Evolutionary conservation across 1,139 yeast genomes (phyloP), one percentile per base, ranked within the genome.

Genomic region (Pichia sp.): DNA sequence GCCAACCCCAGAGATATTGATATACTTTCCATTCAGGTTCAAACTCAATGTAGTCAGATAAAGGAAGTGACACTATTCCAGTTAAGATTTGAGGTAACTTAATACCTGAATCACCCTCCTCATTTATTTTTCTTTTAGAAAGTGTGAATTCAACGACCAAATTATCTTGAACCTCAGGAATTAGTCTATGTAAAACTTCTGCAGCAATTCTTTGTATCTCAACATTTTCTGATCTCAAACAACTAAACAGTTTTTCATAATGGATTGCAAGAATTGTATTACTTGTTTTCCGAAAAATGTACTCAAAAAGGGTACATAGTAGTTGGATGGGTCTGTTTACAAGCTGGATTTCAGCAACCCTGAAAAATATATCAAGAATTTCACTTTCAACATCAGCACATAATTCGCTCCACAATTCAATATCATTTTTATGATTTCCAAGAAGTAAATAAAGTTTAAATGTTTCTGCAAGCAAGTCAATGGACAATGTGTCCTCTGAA

Each of bases 1-100:
- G 64, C 95, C 96, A 88, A 34, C 78, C 66, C 79, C 86, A 79
- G 35, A 84, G 54, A 54, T 74, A 84, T 31, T 63, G 66, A 34
- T 71, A 58, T 23, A 68, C 62, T 2, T 50, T 52, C 15, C 50
- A 46, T n/a, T 58, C 58, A 14, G 63, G 61, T 33, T 67, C 72
- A 37, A 58, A 57, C 40, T 69, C 73, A 38, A 66, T 53, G 39
- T 63, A 66, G 17, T 69, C 74, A 25, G 51, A 52, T 11, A 46
- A 25, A 3, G 62, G 60, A 43, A 41, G 25, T 4, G 43, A 28
- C 2, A 60, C 53, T 26, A 59, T 58, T 0, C 59, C 50, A 8
- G 71, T 45, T 23, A 77, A 55, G 1, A 31, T 31, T 1, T 47
- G 47, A 0, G 78, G 75, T 23, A 76, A 59, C 28, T 58, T 55